phyloP scores from a whole-genome alignment of 306 rosid species.

The Cucumis hystrix region DNA sequence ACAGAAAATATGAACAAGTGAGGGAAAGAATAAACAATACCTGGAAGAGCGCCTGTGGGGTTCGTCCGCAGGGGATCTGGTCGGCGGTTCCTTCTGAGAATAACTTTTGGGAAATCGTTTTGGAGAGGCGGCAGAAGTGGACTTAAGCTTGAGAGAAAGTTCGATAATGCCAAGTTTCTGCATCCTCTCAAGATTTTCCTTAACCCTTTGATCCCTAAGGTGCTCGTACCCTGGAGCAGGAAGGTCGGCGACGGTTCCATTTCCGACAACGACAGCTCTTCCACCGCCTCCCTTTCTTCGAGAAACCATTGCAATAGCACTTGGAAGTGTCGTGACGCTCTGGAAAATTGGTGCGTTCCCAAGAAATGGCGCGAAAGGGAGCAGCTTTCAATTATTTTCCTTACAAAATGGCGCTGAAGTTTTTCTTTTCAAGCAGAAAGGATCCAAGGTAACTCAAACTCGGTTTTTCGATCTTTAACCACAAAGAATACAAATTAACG shows the following conservation, averaged over 20 bases:
- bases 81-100: background rate
- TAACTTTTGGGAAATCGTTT: slow-evolving; percentile 8
- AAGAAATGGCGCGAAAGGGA: background rate
- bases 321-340: background rate
- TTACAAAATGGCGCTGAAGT: background rate
- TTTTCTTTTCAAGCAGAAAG: too few relatives aligned
- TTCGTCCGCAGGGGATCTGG: background rate
- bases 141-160: slow-evolving; percentile 40
- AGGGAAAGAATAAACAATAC: slow-evolving; percentile 8
- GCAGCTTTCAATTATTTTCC: background rate
- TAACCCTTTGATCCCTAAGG: slow-evolving; percentile 49
- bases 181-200: slow-evolving; percentile 55
- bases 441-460: too few relatives aligned
- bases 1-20: background rate
- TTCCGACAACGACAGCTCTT: background rate
- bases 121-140: background rate
- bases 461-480: too few relatives aligned
- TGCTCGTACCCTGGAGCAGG: slow-evolving; percentile 28
- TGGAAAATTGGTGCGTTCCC: background rate
- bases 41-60: slow-evolving; percentile 64
- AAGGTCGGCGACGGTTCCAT: background rate
- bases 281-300: slow-evolving; percentile 10
- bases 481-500: too few relatives aligned
- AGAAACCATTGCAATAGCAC: slow-evolving; percentile 6
- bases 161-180: slow-evolving; percentile 44